These are phyloP conservation scores for Blastobotrys parvus DNA, from an alignment of 805 yeast species.

Conservation along the genomic window DNA sequence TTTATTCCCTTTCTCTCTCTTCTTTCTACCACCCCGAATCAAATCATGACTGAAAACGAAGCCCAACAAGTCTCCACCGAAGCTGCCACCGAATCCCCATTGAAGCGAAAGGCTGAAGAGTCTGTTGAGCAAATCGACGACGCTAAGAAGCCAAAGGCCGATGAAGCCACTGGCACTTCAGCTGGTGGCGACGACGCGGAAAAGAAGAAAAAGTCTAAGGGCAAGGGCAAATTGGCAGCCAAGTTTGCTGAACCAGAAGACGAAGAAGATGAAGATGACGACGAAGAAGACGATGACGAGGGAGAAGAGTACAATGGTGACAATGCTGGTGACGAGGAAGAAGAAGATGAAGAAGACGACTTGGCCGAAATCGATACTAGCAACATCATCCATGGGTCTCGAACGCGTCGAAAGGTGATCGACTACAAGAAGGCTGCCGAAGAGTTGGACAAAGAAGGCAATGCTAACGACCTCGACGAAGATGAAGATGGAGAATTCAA, in stretches of 20 bases:
- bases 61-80: background rate
- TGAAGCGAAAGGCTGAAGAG: slow-evolving; percentile 19
- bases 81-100: slow-evolving; percentile 5
- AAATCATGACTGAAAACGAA: slow-evolving; percentile 3
- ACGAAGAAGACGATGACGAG: slow-evolving; percentile 30
- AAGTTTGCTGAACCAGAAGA: slow-evolving; percentile 39
- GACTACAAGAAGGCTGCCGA: slow-evolving; percentile 79
- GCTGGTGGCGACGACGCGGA: slow-evolving; percentile 10
- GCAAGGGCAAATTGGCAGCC: slow-evolving; percentile 3
- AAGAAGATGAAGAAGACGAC: slow-evolving; percentile 71
- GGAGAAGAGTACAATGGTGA: slow-evolving; percentile 33
- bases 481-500: slow-evolving; percentile 44
- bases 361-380: slow-evolving; percentile 70
- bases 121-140: slow-evolving; percentile 12
- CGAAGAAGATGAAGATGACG: slow-evolving; percentile 33
- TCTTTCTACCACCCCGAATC: background rate
- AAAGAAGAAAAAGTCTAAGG: slow-evolving; percentile 3
- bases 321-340: slow-evolving; percentile 36
- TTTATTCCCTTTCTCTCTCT: background rate
- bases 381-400: slow-evolving; percentile 67
- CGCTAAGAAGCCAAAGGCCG: slow-evolving; percentile 9
- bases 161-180: slow-evolving; percentile 4
- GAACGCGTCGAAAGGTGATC: slow-evolving; percentile 84
- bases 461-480: slow-evolving; percentile 32
- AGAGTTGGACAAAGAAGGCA: slow-evolving; percentile 47